A percentile compares a stretch with the other conserved stretches of the same genome.
Conservation (phyloP, 352 stramenopile genomes). For the Phytopythium delawarense region DNA sequence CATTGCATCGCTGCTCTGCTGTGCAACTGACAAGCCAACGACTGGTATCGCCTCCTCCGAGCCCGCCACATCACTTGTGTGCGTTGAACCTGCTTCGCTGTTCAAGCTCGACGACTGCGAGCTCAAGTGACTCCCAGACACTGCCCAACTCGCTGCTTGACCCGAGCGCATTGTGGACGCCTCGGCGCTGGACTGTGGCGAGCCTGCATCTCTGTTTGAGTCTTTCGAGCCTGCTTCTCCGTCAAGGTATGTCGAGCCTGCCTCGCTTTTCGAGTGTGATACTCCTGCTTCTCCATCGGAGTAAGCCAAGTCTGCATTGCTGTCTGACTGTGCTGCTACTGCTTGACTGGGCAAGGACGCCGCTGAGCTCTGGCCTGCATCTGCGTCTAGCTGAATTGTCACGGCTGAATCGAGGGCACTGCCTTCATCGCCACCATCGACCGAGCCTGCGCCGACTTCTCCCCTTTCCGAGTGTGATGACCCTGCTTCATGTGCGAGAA, state of each 20-base stretch:
- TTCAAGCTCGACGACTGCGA: neutral
- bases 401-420: too few relatives aligned
- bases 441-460: neutral
- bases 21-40: slow-evolving; percentile 7
- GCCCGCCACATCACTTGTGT: neutral
- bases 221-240: neutral
- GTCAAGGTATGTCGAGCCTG: neutral
- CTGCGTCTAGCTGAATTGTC: too few relatives aligned
- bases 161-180: neutral
- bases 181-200: neutral
- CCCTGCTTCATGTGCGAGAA: neutral
- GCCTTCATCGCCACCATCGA: too few relatives aligned
- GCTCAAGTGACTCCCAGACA: neutral
- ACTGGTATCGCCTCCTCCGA: neutral
- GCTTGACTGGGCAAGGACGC: neutral
- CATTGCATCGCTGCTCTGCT: neutral
- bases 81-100: neutral
- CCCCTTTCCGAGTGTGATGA: neutral
- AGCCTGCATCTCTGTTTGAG: neutral
- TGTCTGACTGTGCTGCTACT: neutral
- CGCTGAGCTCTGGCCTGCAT: too few relatives aligned
- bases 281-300: neutral
- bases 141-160: neutral
- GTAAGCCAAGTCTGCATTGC: neutral
- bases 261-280: neutral